Evolutionary conservation across 192 early-diverging fungal genomes (phyloP), one percentile per base, ranked within the genome.

Genomic region (Paraglomus occultum): DNA sequence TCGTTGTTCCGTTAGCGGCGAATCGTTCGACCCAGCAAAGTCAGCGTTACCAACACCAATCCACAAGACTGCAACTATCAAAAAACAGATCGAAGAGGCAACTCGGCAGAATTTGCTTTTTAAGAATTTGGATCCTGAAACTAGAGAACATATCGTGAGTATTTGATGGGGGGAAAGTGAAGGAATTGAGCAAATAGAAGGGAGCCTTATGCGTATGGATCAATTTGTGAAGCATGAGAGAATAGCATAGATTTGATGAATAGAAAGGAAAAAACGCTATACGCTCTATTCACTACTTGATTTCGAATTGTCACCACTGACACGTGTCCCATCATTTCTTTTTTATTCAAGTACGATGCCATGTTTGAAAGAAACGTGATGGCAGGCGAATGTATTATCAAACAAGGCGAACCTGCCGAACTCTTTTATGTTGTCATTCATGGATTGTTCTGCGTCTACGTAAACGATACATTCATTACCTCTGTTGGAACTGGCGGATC

Each of bases 331-430:
- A 31, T 31, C 20, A 23, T 4, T 64, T 22, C 39, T 15, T 6
- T 51, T 67, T 20, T 67, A 10, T 39, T n/a, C 6, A 20, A 68
- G 22, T 46, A 73, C 10, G 63, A 76, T 55, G 64, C 79, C 12
- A 80, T 80, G 79, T 52, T 48, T 38, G 79, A 80, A 63, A 72
- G 69, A 22, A 18, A 40, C 39, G 76, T 73, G 12, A 4, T 42
- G 14, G 11, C 53, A 15, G 71, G 64, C 39, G 72, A 71, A 39
- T 5, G 20, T 51, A 53, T 80, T 14, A 80, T 80, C 22, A 49
- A 62, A 38, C 79, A 80, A 71, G 79, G 79, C 15, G 78, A 64
- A 1, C 67, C 62, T 45, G 79, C 79, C 15, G 79, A 80, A 49
- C 73, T 52, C 66, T 80, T 80, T 53, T 80, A 80, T 49, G 64